phyloP scores from a whole-genome alignment of 495 filamentous ascomycete genomes.

The Cercophora sp. region DNA sequence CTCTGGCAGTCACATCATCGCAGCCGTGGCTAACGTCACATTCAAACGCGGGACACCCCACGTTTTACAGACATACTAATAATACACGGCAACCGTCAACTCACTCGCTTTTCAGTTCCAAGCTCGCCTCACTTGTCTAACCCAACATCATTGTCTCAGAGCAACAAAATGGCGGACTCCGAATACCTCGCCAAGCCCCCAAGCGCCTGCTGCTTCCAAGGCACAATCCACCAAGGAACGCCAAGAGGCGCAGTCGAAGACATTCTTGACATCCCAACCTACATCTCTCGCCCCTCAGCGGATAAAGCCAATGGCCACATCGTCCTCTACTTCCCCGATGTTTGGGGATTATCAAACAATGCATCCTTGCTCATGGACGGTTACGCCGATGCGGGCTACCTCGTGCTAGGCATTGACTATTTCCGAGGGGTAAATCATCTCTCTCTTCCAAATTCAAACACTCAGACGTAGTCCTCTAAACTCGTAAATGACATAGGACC shows the following conservation, averaged over 20 bases:
- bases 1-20: slow-evolving; percentile 1
- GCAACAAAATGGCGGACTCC: neutral
- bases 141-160: too few species aligned
- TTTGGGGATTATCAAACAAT: slow-evolving; percentile 38
- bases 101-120: neutral
- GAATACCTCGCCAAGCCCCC: slow-evolving; percentile 33
- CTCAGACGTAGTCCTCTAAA: neutral
- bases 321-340: slow-evolving; percentile 41
- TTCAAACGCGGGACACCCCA: neutral
- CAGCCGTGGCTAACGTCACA: neutral
- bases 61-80: neutral
- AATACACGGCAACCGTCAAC: neutral
- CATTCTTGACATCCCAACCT: slow-evolving; percentile 32
- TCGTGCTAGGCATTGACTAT: slow-evolving; percentile 39
- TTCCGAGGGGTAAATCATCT: slow-evolving; percentile 30
- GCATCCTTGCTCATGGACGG: slow-evolving; percentile 37
- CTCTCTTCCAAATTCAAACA: neutral
- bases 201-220: slow-evolving; percentile 30
- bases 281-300: slow-evolving; percentile 28
- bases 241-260: slow-evolving; percentile 26
- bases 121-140: neutral
- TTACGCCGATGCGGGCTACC: slow-evolving; percentile 40
- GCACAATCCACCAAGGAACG: slow-evolving; percentile 33
- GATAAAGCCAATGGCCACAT: slow-evolving; percentile 34
- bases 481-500: slow-evolving; percentile 21